Evolutionary conservation across 2,329 filamentous ascomycete genomes (phyloP).

Genomic region (Neonectria neomacrospora): DNA sequence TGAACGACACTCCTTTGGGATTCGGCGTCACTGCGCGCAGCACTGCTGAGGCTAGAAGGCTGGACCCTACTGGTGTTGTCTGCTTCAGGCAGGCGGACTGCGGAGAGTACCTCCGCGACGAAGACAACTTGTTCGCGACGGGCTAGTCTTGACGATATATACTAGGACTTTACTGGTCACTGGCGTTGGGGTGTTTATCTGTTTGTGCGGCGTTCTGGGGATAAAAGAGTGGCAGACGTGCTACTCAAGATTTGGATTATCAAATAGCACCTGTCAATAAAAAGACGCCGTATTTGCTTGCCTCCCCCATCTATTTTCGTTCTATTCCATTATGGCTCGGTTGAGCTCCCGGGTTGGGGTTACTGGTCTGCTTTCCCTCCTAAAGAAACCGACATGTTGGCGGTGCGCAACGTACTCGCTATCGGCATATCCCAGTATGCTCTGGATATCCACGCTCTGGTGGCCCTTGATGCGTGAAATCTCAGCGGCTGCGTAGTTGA

Average conservation of each 20-base stretch:
- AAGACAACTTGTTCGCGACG: slow-evolving; percentile 72
- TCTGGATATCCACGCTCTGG: slow-evolving; percentile 82
- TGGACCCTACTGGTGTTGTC: slow-evolving; percentile 91
- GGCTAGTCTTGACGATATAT: slow-evolving; percentile 48
- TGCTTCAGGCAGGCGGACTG: slow-evolving; percentile 93
- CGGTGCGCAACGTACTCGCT: slow-evolving; percentile 92
- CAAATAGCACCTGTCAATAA: slow-evolving; percentile 37
- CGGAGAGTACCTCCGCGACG: slow-evolving; percentile 93
- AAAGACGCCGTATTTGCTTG: slow-evolving; percentile 37
- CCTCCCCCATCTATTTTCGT: slow-evolving; percentile 22
- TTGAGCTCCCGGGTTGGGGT: slow-evolving; percentile 55
- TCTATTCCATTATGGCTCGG: slow-evolving; percentile 36
- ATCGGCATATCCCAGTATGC: slow-evolving; percentile 88
- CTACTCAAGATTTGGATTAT: slow-evolving; percentile 36
- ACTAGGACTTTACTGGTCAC: slow-evolving; percentile 34
- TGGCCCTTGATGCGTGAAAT: slow-evolving; percentile 86
- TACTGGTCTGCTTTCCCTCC: slow-evolving; percentile 62
- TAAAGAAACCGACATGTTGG: slow-evolving; percentile 86
- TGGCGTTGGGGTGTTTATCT: slow-evolving; percentile 43
- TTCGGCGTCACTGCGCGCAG: slow-evolving; percentile 93
- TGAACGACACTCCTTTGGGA: slow-evolving; percentile 93
- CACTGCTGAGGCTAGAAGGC: slow-evolving; percentile 81
- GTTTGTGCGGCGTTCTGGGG: slow-evolving; percentile 35
- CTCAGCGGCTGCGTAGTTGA: slow-evolving; percentile 91
- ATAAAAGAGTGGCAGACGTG: slow-evolving; percentile 29